Base-by-base conservation (phyloP, 1,139 yeast genomes). In the Lodderomyces jiufengensis region DNA sequence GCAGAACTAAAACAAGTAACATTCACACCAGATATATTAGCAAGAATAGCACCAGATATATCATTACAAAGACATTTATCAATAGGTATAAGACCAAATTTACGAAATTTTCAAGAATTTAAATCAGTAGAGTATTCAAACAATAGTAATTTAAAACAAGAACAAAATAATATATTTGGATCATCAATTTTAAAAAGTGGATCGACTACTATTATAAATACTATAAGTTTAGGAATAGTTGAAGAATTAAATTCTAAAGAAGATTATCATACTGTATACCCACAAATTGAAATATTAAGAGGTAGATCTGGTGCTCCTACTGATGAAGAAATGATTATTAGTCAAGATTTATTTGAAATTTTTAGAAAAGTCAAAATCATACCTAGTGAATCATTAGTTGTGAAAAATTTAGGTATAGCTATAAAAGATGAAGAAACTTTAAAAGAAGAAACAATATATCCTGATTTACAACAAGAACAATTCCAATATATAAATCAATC, bases 231-330 rank as follows among this genome's bases (percentile, higher is more conserved):
- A 11, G 88, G 88, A 0, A 62, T 85, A 3, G 65, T 80, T 11
- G 88, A 81, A 48, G 40, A 62, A 37, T 33, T 37, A 11, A 58
- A 65, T 9, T 40, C 43, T 24, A 35, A 42, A 2, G 40, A 43
- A 8, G 22, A 18, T 6, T 64, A 55, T 45, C 60, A 80, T 1
- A 58, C 80, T 0, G 70, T 83, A 0, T 87, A 76, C 52, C 94
- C 96, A 0, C 82, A 85, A 30, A 90, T 90, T 9, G 94, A 86
- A 48, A 76, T 87, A 11, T 75, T 81, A 39, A 68, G 94, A 40
- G 95, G 95, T 13, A 68, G 87, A 38, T 56, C 68, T 9, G 86
- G 88, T 24, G 87, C 92, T 3, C 97, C 97, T 15, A 80, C 94
- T 1, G 88, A 82, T 47, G 97, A 90, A 60, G 97, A 90, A 57